These are phyloP conservation scores for Recurvomyces mirabilis DNA, from an alignment of 495 filamentous ascomycete species.

Conservation along the genomic window DNA sequence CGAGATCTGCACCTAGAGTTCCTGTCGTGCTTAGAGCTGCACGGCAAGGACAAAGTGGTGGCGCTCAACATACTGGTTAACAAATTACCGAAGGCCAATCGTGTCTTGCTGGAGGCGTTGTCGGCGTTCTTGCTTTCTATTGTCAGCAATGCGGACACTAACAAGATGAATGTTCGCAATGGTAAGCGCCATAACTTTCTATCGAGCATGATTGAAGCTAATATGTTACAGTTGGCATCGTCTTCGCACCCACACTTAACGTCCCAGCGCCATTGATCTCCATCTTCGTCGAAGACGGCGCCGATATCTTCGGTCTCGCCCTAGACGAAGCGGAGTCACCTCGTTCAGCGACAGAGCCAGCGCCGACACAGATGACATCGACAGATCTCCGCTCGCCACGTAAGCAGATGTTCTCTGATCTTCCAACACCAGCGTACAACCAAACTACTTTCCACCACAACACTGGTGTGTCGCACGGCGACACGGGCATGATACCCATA, in stretches of 20 bases:
- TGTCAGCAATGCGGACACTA: slow-evolving; percentile 75
- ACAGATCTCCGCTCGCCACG: slow-evolving; percentile 57
- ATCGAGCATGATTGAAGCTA: slow-evolving; percentile 1
- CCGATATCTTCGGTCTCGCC: slow-evolving; percentile 68
- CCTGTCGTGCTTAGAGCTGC: slow-evolving; percentile 67
- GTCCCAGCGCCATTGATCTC: slow-evolving; percentile 93
- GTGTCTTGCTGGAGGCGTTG: slow-evolving; percentile 66
- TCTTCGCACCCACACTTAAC: slow-evolving; percentile 96
- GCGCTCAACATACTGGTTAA: slow-evolving; percentile 80
- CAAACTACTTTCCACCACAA: slow-evolving; percentile 44
- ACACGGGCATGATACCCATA: slow-evolving; percentile 52
- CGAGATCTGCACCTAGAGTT: slow-evolving; percentile 85
- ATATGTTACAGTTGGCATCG: slow-evolving; percentile 60
- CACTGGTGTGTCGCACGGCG: slow-evolving; percentile 32
- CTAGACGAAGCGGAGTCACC: slow-evolving; percentile 42
- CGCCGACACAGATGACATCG: slow-evolving; percentile 26
- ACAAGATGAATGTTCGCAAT: slow-evolving; percentile 97
- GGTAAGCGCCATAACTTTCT: slow-evolving; percentile 18
- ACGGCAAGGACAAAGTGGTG: slow-evolving; percentile 54
- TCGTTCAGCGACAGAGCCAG: slow-evolving; percentile 20
- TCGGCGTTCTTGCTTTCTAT: slow-evolving; percentile 79
- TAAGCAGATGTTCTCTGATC: slow-evolving; percentile 58
- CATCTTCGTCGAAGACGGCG: slow-evolving; percentile 82
- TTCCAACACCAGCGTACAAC: slow-evolving; percentile 53
- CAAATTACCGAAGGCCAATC: slow-evolving; percentile 68